Evolutionary conservation across 1,139 yeast species (phyloP), one percentile per base, ranked within the genome.

Genomic region (Geotrichum carabidarum): DNA sequence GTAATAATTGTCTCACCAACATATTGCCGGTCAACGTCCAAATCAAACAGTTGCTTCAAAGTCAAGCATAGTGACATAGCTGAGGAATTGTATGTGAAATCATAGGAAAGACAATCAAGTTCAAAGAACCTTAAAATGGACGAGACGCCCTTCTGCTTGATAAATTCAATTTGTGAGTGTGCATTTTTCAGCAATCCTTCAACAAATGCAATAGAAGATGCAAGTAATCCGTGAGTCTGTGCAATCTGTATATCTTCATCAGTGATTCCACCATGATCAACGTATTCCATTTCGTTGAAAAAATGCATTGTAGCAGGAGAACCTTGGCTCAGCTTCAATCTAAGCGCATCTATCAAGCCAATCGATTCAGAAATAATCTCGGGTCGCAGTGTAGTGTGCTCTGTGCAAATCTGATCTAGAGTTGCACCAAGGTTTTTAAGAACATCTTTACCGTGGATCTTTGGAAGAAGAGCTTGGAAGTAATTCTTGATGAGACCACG

Each of bases 351-450:
- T 0, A 86, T 73, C 32, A 86, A 62, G 1, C 67, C 64, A 9
- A 77, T 71, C 36, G 84, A 73, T 54, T 82, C 80, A 5, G 74
- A 69, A 52, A 81, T 71, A 38, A 91, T 81, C 0, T 72, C 65
- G 0, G 86, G 83, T 54, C 86, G 82, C 57, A 90, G 74, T 1
- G 78, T 79, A 1, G 95, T 84, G 63, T 88, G 88, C 66, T 91
- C 97, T 63, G 96, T 78, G 7, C 89, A 84, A 51, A 91, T 72
- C 61, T 88, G 95, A 65, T 91, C 96, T 63, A 90, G 77, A 0
- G 86, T 78, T 38, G 80, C 74, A 0, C 96, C 96, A 32, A 88
- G 67, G 72, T 76, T 18, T 75, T 75, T 12, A 79, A 75, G 63
- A 74, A 76, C 59, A 17, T 63, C 68, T 34, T 61, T 63, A 41